phyloP scores from a whole-genome alignment of 2,329 filamentous ascomycete genomes.

The Xylaria sp. region DNA sequence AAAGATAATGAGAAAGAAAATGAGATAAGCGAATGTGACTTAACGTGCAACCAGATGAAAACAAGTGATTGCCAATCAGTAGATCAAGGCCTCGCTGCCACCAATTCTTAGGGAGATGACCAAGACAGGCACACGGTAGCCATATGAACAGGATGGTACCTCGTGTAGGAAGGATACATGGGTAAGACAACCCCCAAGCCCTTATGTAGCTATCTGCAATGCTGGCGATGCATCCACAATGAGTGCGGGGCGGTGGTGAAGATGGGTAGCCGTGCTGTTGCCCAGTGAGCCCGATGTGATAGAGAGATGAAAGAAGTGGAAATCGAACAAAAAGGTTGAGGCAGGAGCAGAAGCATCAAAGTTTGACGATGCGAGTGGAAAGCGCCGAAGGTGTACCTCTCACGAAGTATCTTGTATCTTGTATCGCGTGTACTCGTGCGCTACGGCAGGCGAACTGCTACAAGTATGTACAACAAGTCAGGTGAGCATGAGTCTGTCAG shows the following conservation, averaged over 20 bases:
- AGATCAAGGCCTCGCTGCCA: slow-evolving; percentile 2
- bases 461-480: too few relatives aligned
- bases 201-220: neutral
- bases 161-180: neutral
- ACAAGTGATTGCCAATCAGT: neutral
- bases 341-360: too few relatives aligned
- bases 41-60: neutral
- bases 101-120: slow-evolving; percentile 3
- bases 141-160: slow-evolving; percentile 8
- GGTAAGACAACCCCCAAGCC: neutral
- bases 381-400: too few relatives aligned
- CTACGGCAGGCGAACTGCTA: too few relatives aligned
- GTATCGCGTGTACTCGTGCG: too few relatives aligned
- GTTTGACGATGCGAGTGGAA: too few relatives aligned
- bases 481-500: too few relatives aligned
- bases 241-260: neutral
- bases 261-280: neutral
- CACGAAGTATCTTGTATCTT: too few relatives aligned
- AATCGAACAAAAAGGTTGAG: too few relatives aligned
- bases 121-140: slow-evolving; percentile 3
- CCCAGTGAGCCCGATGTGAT: too few relatives aligned
- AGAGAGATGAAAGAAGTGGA: too few relatives aligned
- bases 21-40: neutral
- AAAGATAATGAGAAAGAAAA: neutral
- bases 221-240: neutral